These are phyloP conservation scores for Gyromitra esculenta DNA, from an alignment of 2,329 filamentous ascomycete genomes.

Conservation along the genomic window DNA sequence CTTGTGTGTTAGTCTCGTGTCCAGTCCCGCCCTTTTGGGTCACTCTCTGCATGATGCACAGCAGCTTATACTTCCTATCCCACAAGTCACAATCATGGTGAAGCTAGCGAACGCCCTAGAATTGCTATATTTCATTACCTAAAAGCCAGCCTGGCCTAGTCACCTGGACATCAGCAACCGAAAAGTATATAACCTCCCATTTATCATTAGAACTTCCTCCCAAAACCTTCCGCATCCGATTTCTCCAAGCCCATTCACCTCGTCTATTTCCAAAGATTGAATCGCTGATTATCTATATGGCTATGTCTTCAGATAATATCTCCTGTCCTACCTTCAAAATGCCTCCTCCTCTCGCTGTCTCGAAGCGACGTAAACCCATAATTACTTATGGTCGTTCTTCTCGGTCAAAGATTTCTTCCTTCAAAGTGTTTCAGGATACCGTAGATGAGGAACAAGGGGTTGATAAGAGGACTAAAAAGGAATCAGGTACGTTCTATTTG, in stretches of 20 bases:
- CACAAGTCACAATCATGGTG: no score
- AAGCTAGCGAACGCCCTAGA: no score
- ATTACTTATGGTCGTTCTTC: constrained; percentile 45
- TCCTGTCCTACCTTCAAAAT: background rate
- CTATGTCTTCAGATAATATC: background rate
- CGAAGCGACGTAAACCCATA: constrained; percentile 34
- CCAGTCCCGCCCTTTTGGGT: no score
- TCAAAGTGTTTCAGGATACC: constrained; percentile 47
- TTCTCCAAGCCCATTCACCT: background rate
- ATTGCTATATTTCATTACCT: no score
- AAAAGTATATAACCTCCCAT: background rate
- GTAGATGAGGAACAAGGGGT: constrained; percentile 10
- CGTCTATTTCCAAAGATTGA: background rate
- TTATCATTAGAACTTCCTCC: background rate
- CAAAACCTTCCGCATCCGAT: background rate
- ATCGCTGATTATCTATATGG: background rate
- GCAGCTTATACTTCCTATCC: no score
- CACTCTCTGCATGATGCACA: no score
- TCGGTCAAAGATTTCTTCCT: constrained; percentile 25
- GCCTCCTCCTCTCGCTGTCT: constrained; percentile 7
- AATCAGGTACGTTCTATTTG: constrained; percentile 23
- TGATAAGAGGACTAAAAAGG: constrained; percentile 2
- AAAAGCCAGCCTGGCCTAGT: no score
- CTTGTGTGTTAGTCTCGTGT: no score
- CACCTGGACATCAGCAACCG: no score